phyloP scores from a whole-genome alignment of 2,329 filamentous ascomycete genomes.

The Chaetomiaceae sp. region DNA sequence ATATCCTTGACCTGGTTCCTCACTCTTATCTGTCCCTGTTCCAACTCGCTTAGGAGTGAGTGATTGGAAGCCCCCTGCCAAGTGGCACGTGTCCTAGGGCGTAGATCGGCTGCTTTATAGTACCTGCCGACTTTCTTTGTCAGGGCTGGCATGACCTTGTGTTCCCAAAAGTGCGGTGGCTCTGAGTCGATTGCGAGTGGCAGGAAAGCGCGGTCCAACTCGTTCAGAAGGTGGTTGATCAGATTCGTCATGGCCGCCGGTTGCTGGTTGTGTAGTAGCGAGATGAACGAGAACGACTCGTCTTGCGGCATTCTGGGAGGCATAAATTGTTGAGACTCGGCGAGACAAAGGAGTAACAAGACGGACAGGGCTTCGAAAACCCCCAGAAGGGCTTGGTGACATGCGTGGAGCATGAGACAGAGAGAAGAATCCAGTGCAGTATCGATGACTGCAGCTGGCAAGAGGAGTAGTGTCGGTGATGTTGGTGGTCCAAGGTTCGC shows the following conservation, averaged over 20 bases:
- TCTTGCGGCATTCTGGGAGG: slow-evolving; percentile 5
- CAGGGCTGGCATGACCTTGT: background rate
- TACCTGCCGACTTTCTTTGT: background rate
- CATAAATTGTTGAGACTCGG: background rate
- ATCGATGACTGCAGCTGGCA: background rate
- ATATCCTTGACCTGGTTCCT: too few species aligned
- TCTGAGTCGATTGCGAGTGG: background rate
- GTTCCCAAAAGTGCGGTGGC: background rate
- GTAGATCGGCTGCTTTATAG: background rate
- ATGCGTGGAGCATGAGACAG: slow-evolving; percentile 9
- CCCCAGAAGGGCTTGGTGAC: slow-evolving; percentile 16
- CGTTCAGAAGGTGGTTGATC: slow-evolving; percentile 12
- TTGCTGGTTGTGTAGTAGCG: background rate
- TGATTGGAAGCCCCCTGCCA: too few species aligned
- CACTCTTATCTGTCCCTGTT: too few species aligned
- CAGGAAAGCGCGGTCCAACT: slow-evolving; percentile 8
- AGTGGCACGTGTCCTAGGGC: too few species aligned
- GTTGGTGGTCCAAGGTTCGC: background rate
- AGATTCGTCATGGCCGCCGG: slow-evolving; percentile 9
- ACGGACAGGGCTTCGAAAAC: slow-evolving; percentile 13
- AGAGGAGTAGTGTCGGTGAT: background rate
- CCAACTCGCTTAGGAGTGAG: too few species aligned
- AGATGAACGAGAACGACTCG: background rate
- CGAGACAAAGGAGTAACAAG: background rate
- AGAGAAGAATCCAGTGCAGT: slow-evolving; percentile 11